Conservation (phyloP, 1,284 basidiomycete species). For the Schizophyllum commune region DNA sequence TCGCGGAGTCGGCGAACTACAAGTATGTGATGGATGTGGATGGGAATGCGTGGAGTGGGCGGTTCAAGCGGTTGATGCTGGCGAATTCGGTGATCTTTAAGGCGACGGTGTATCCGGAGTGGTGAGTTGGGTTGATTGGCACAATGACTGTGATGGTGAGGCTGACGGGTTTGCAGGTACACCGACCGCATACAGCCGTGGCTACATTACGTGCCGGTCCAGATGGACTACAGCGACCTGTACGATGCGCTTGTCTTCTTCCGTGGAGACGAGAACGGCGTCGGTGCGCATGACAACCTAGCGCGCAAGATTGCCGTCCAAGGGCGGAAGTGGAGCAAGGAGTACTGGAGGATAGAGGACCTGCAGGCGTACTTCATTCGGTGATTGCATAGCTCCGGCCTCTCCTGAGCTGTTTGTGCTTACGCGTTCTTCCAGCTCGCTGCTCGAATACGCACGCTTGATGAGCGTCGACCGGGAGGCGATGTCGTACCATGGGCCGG, state of each 20-base stretch:
- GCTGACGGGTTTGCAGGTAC: conserved; percentile 14
- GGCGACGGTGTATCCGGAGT: conserved; percentile 58
- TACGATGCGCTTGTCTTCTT: conserved; percentile 54
- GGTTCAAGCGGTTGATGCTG: conserved; percentile 59
- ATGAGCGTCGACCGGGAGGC: conserved; percentile 38
- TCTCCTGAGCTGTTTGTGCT: background rate
- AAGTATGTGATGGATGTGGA: conserved; percentile 61
- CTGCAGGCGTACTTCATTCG: conserved; percentile 54
- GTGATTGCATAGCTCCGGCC: conserved; percentile 12
- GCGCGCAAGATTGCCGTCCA: conserved; percentile 44
- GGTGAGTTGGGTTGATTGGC: conserved; percentile 33
- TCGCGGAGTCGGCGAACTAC: conserved; percentile 35
- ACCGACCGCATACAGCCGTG: conserved; percentile 42
- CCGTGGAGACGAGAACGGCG: conserved; percentile 33
- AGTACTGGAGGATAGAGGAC: conserved; percentile 53
- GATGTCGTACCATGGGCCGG: conserved; percentile 15
- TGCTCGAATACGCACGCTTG: conserved; percentile 45
- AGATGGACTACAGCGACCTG: conserved; percentile 44
- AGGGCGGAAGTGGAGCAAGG: conserved; percentile 48
- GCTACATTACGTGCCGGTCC: conserved; percentile 57
- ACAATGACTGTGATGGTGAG: conserved; percentile 14
- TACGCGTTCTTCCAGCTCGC: conserved; percentile 16
- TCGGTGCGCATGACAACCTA: conserved; percentile 39
- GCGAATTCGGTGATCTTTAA: conserved; percentile 59
- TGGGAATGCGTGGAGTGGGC: conserved; percentile 64